Base-by-base conservation (phyloP, 202 grass and related monocot species). In the Miscanthus sacchariflorus region DNA sequence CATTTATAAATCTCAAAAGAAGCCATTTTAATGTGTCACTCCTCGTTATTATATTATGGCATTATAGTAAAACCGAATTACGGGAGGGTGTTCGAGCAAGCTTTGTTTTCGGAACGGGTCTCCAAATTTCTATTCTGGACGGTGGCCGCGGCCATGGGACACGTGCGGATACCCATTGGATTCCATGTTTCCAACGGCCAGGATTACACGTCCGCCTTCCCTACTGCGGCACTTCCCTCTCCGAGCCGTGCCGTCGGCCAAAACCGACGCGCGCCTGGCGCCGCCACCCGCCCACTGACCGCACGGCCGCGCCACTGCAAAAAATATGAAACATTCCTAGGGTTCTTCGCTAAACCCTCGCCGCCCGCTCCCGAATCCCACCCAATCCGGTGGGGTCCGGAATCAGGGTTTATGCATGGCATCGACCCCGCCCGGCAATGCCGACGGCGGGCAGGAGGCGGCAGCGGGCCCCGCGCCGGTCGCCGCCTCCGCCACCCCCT, bases 331-430 rank as follows among this genome's bases (percentile, higher is more conserved):
- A 45, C 15, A 50, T 48, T 33, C 19, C 12, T 77, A 83, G 80
- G 66, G 72, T 61, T 78, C 38, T 45, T 39, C 33, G 35, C 71
- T 77, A 88, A 92, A 86, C 66, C 81, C 43, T 58, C 74, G 52
- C 83, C 30, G 27, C 52, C 40, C 18, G 50, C 39, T 24, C 61
- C 27, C 21, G 12, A 65, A 40, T 40, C 56, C 69, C 27, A 70
- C 76, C 52, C 46, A 58, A 58, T 58, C 23, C 48, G 43, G 52
- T 7, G n/a, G 73, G 59, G 59, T 24, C 59, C 21, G 9, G 59
- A 63, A 24, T n/a, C 59, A 70, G 83, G 92, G 89, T 91, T 89
- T 86, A 95, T 95, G 90, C 86, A 96, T 96, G 94, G 86, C 85
- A 27, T 89, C 90, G 76, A 78, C 72, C 58, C 88, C 88, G 43